Evolutionary conservation across 257 asterid genomes (phyloP), one percentile per base, ranked within the genome.

Genomic region (Solanum boliviense): DNA sequence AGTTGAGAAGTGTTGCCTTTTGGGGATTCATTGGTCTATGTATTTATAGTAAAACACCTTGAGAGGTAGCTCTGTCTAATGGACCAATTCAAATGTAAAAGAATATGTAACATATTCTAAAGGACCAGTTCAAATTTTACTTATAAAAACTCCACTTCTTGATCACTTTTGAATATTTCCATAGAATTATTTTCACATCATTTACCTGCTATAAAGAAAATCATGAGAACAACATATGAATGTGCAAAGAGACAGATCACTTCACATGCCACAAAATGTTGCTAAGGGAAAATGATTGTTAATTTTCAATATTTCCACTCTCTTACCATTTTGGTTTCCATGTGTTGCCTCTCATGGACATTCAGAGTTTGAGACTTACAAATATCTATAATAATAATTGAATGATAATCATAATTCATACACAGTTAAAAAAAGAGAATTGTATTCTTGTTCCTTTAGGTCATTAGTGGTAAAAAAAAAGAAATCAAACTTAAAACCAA

Each of bases 61-160:
- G 23, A 35, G 83, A 34, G 78, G 62, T 11, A 81, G 83, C 92
- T 82, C 88, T 90, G 92, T 91, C 95, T 35, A 13, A 82, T 78
- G 58, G 88, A 87, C 87, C 84, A 23, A 6, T 83, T 79, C 89
- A 89, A 74, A 9, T 60, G 29, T 60, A 60, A 23, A 9, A 41
- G 58, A 62, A 6, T 11, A 65, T 65, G 70, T 13, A 67, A 27
- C 35, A 67, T 67, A 25, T 25, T 48, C 58, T 48, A 10, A 11
- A 41, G 48, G 48, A 41, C 15, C 48, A 41, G 48, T 41, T 60
- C 70, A 4, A 35, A 91, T 27, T 85, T 94, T 91, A 91, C 86
- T 81, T 90, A 6, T 58, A 88, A 93, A 67, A 95, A 89, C 96
- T 94, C 13, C 94, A 94, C n/a, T 25, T 84, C 48, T 62, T 32